Conservation (phyloP, 2,329 filamentous ascomycete genomes). For the Fusarium fracticaudum region DNA sequence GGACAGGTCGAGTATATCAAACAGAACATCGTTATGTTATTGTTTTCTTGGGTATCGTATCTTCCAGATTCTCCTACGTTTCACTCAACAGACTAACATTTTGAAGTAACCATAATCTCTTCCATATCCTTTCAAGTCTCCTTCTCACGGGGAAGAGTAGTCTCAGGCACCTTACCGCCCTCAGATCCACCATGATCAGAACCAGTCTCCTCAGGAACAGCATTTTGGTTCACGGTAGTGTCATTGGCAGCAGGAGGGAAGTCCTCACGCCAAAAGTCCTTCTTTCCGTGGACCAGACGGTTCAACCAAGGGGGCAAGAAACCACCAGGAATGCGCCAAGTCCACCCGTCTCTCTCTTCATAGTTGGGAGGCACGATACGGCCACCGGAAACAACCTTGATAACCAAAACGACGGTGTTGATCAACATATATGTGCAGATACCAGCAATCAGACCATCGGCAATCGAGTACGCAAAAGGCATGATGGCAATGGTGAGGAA, state of each 20-base stretch:
- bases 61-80: constrained; percentile 3
- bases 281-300: constrained; percentile 72
- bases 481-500: constrained; percentile 86
- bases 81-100: constrained; percentile 18
- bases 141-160: constrained; percentile 32
- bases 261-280: constrained; percentile 72
- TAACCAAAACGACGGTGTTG: constrained; percentile 75
- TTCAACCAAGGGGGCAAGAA: constrained; percentile 78
- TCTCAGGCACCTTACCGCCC: constrained; percentile 31
- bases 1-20: neutral
- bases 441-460: constrained; percentile 84
- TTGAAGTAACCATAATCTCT: neutral
- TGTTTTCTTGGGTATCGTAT: constrained; percentile 22
- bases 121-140: constrained; percentile 12
- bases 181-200: constrained; percentile 41
- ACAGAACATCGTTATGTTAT: neutral
- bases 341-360: constrained; percentile 82
- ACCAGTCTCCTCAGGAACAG: constrained; percentile 28
- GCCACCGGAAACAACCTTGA: constrained; percentile 73
- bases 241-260: constrained; percentile 29
- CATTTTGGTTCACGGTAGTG: constrained; percentile 22
- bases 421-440: constrained; percentile 80
- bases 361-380: constrained; percentile 80
- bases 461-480: constrained; percentile 91
- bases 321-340: constrained; percentile 78